phyloP scores from a whole-genome alignment of 495 filamentous ascomycete species.

The Cryomyces minteri region DNA sequence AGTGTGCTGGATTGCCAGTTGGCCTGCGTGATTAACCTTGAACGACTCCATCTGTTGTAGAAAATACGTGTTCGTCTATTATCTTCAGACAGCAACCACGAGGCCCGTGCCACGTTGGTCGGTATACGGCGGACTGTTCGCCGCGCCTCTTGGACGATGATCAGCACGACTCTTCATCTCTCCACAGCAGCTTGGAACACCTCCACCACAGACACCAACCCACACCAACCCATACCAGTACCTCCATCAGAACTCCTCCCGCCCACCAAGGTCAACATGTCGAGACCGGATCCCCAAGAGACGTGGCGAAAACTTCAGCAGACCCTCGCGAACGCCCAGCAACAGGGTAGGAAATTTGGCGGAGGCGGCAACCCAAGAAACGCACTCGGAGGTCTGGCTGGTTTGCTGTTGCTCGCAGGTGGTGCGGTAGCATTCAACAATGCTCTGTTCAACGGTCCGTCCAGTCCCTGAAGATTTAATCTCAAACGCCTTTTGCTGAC shows the following conservation, averaged over 20 bases:
- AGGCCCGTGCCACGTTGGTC: no score
- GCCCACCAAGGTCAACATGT: no score
- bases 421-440: constrained; percentile 52
- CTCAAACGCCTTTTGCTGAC: not conserved
- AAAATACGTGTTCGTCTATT: no score
- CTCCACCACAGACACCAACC: no score
- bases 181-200: no score
- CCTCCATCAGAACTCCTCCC: no score
- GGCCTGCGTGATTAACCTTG: not conserved
- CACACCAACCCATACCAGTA: no score
- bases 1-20: not conserved
- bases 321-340: constrained; percentile 31
- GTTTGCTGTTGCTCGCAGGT: constrained; percentile 43
- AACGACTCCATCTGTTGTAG: not conserved
- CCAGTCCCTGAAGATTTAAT: not conserved
- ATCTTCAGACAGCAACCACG: no score
- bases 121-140: no score
- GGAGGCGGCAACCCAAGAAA: constrained; percentile 22
- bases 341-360: constrained; percentile 30
- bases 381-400: constrained; percentile 15
- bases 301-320: constrained; percentile 41
- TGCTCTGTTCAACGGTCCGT: constrained; percentile 77
- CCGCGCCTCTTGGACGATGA: no score
- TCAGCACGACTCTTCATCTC: no score
- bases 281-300: no score